These are phyloP conservation scores for Scutellaria barbata DNA, from an alignment of 257 asterid species.

Conservation along the genomic window DNA sequence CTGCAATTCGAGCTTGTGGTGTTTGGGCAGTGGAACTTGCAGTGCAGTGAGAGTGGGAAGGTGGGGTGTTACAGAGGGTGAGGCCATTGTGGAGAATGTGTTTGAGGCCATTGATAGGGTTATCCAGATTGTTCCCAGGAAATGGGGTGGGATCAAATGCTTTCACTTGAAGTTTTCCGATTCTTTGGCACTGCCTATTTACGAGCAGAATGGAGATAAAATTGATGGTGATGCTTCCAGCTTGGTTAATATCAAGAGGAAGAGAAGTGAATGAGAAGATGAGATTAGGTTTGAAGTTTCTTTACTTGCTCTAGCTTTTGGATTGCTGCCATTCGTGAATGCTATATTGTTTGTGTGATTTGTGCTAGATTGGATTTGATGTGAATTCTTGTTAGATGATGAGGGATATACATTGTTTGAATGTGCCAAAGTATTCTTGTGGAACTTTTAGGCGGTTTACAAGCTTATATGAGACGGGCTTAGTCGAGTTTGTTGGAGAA, in stretches of 20 bases:
- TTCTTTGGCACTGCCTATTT: slow-evolving; percentile 82
- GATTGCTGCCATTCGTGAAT: no score
- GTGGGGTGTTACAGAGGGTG: slow-evolving; percentile 47
- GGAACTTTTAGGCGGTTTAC: no score
- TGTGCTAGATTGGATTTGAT: no score
- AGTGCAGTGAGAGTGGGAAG: slow-evolving; percentile 65
- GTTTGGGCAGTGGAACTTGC: slow-evolving; percentile 81
- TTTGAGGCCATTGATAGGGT: slow-evolving; percentile 57
- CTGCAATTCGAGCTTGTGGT: slow-evolving; percentile 53
- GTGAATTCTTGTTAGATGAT: no score
- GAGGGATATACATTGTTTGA: no score
- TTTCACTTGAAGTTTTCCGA: slow-evolving; percentile 79
- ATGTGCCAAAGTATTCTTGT: no score
- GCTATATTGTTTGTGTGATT: no score
- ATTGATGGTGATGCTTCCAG: background rate
- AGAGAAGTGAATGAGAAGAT: slow-evolving; percentile 9
- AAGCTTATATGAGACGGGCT: no score
- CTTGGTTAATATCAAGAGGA: slow-evolving; percentile 41
- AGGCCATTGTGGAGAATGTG: slow-evolving; percentile 70
- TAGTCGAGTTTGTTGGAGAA: no score
- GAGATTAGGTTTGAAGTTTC: background rate
- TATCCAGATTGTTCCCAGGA: slow-evolving; percentile 58
- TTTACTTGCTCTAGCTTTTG: no score
- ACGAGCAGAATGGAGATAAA: slow-evolving; percentile 28
- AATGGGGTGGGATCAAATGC: slow-evolving; percentile 71